phyloP scores from a whole-genome alignment of 2,329 filamentous ascomycete genomes.

The Aurifilum marmelostoma region DNA sequence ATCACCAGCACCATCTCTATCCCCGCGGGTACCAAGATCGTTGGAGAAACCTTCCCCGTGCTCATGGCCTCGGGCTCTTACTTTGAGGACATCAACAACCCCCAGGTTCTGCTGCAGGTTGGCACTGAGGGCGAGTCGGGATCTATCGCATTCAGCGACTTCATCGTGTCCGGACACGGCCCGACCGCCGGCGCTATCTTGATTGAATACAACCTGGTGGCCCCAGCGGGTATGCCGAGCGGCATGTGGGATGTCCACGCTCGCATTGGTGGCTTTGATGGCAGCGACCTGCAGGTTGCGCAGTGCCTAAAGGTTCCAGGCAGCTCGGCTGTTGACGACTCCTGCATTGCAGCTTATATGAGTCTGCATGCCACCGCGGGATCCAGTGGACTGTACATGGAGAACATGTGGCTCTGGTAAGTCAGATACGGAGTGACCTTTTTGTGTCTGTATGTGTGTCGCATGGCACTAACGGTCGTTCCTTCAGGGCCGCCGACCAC shows the following conservation, averaged over 20 bases:
- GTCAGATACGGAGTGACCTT: background rate
- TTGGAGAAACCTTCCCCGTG: constrained; percentile 59
- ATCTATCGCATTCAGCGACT: constrained; percentile 70
- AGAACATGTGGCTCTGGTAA: constrained; percentile 54
- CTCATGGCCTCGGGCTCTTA: constrained; percentile 58
- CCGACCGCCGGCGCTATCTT: constrained; percentile 68
- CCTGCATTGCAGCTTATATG: constrained; percentile 45
- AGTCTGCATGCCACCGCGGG: constrained; percentile 45
- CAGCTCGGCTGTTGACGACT: constrained; percentile 34
- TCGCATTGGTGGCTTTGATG: constrained; percentile 71
- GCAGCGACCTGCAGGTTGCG: constrained; percentile 67
- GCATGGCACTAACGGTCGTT: background rate
- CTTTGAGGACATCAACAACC: constrained; percentile 62
- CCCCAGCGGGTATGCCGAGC: constrained; percentile 41
- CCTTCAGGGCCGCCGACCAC: constrained; percentile 37
- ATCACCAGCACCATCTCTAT: constrained; percentile 52
- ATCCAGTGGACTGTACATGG: constrained; percentile 45
- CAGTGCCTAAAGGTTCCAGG: constrained; percentile 63
- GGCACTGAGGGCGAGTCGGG: constrained; percentile 64
- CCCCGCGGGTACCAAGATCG: constrained; percentile 51
- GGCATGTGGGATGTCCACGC: constrained; percentile 78
- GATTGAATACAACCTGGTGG: constrained; percentile 72
- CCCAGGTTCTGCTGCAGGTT: constrained; percentile 65
- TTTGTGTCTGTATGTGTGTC: too few relatives aligned
- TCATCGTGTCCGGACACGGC: constrained; percentile 71